Evolutionary conservation across 2,329 filamentous ascomycete species (phyloP).

Genomic region (Sporothrix curviconia): DNA sequence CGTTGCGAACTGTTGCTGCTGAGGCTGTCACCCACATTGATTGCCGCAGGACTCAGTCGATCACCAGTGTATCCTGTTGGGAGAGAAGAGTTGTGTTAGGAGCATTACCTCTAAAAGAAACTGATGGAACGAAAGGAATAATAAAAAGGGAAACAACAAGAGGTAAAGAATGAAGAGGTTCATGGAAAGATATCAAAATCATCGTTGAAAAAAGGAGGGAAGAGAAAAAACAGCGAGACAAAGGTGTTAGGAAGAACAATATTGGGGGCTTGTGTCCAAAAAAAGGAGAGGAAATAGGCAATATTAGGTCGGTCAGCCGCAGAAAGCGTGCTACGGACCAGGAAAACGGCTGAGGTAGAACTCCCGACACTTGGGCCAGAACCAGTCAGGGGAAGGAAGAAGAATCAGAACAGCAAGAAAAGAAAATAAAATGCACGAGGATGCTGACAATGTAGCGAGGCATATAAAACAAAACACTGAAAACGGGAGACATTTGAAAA

Average conservation of each 20-base stretch:
- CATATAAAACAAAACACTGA: not conserved
- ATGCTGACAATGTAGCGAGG: not conserved
- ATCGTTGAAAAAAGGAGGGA: too few species aligned
- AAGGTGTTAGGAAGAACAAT: not conserved
- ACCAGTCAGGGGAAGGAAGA: not conserved
- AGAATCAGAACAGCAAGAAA: not conserved
- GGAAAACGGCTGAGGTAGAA: not conserved
- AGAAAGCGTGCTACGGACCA: not conserved
- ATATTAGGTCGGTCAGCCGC: constrained; percentile 4
- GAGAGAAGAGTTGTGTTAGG: not conserved
- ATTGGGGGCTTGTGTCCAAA: not conserved
- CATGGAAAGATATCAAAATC: too few species aligned
- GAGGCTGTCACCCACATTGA: not conserved
- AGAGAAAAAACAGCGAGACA: not conserved
- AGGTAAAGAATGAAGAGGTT: not conserved
- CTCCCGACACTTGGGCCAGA: too few species aligned
- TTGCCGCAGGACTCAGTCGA: not conserved
- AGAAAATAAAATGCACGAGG: not conserved
- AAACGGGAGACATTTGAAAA: not conserved
- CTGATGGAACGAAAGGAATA: not conserved
- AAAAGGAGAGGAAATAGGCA: not conserved
- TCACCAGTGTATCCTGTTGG: constrained; percentile 11
- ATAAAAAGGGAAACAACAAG: not conserved
- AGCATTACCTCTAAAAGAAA: too few species aligned
- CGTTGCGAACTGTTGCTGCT: constrained; percentile 10